phyloP scores from a whole-genome alignment of 495 filamentous ascomycete species.

The Hypoxylon lenormandii region DNA sequence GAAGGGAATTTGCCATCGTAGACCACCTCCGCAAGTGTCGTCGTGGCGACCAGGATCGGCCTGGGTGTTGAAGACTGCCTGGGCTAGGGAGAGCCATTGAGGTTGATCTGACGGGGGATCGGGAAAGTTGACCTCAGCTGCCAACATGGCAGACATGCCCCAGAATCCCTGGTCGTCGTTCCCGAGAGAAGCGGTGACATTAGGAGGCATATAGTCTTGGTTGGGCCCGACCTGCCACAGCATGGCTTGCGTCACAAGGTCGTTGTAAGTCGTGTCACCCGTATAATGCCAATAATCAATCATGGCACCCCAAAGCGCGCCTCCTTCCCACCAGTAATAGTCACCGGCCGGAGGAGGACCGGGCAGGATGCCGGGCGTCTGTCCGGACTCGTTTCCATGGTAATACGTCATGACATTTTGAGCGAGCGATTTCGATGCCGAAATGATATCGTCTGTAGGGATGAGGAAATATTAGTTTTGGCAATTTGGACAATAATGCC shows the following conservation, averaged over 20 bases:
- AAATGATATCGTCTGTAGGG: constrained; percentile 63
- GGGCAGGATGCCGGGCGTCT: constrained; percentile 74
- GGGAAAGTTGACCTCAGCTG: constrained; percentile 78
- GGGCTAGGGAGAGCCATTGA: constrained; percentile 79
- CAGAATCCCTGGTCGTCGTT: constrained; percentile 90
- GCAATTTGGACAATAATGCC: neutral
- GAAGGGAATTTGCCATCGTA: constrained; percentile 83
- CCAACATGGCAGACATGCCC: constrained; percentile 80
- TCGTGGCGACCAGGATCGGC: constrained; percentile 71
- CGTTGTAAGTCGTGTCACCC: constrained; percentile 73
- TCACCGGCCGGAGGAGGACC: constrained; percentile 63
- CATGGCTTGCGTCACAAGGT: constrained; percentile 68
- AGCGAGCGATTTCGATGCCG: constrained; percentile 67
- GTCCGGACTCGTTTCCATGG: constrained; percentile 66
- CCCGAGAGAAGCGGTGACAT: constrained; percentile 78
- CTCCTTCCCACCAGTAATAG: constrained; percentile 71
- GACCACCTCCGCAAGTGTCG: constrained; percentile 73
- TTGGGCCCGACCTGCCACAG: constrained; percentile 71
- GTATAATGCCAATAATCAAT: constrained; percentile 80
- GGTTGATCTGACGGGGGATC: constrained; percentile 68
- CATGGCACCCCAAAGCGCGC: constrained; percentile 67
- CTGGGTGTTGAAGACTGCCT: constrained; percentile 81
- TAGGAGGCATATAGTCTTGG: constrained; percentile 73
- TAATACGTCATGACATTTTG: constrained; percentile 70
- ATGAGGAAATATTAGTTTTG: constrained; percentile 25